phyloP scores from a whole-genome alignment of 2,329 filamentous ascomycete species.

The Shiraia sp. region DNA sequence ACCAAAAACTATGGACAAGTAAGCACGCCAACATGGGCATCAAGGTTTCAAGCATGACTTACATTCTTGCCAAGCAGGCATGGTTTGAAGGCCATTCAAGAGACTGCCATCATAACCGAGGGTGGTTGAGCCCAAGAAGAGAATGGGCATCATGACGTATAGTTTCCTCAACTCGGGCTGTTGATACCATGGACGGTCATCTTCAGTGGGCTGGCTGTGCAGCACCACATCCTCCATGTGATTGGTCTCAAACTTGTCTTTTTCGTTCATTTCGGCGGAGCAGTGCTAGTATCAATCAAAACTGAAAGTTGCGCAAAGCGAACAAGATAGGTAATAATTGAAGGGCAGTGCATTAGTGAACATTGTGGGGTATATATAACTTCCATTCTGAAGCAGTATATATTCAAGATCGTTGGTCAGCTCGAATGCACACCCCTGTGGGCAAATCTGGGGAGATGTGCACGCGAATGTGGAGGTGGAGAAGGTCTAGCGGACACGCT shows the following conservation, averaged over 20 bases:
- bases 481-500: neutral
- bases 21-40: no score
- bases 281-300: slow-evolving; percentile 10
- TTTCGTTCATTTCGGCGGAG: no score
- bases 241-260: slow-evolving; percentile 12
- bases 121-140: slow-evolving; percentile 21
- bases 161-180: slow-evolving; percentile 21
- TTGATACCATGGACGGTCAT: slow-evolving; percentile 20
- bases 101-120: slow-evolving; percentile 22
- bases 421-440: no score
- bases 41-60: no score
- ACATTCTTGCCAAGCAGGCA: slow-evolving; percentile 24
- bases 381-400: no score
- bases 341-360: no score
- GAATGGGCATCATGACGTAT: slow-evolving; percentile 22
- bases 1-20: slow-evolving; percentile 30
- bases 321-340: no score
- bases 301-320: no score
- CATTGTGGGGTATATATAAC: no score
- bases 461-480: slow-evolving; percentile 1
- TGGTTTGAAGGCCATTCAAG: slow-evolving; percentile 23
- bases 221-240: slow-evolving; percentile 14
- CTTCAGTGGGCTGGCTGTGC: slow-evolving; percentile 8
- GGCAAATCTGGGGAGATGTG: slow-evolving; percentile 1
- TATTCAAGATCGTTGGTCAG: no score